phyloP scores from a whole-genome alignment of 139 green algal species.

The Marvania coccoides region DNA sequence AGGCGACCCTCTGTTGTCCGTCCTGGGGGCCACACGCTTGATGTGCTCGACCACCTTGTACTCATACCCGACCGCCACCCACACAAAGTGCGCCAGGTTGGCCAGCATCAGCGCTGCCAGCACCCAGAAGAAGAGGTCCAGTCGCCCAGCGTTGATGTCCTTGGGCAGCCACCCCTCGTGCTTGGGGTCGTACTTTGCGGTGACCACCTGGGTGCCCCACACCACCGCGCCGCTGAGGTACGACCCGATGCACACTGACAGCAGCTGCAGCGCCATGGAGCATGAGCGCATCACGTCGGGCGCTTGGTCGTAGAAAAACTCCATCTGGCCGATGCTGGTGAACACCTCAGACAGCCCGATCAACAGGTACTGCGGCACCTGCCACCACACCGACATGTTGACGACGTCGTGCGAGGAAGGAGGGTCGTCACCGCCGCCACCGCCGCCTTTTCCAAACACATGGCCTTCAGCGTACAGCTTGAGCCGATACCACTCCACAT shows the following conservation, averaged over 20 bases:
- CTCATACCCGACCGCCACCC: conserved; percentile 59
- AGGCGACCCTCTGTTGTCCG: not conserved
- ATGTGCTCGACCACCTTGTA: conserved; percentile 79
- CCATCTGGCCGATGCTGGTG: conserved; percentile 82
- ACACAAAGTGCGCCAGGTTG: conserved; percentile 56
- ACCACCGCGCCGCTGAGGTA: conserved; percentile 73
- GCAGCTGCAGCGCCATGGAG: conserved; percentile 80
- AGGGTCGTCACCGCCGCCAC: not conserved
- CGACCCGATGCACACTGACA: conserved; percentile 66
- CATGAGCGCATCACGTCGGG: conserved; percentile 88
- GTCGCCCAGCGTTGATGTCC: conserved; percentile 56
- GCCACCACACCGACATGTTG: conserved; percentile 54
- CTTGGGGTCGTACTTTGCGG: not conserved
- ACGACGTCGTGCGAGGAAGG: conserved; percentile 16
- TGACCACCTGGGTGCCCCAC: conserved; percentile 19
- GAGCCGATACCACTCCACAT: conserved; percentile 62
- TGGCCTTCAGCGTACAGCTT: conserved; percentile 25
- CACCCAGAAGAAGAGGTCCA: conserved; percentile 76
- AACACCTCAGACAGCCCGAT: conserved; percentile 79
- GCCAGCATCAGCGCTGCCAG: conserved; percentile 51
- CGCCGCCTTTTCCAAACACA: not conserved
- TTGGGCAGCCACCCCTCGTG: conserved; percentile 42
- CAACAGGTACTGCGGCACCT: conserved; percentile 78
- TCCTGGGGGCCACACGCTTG: conserved; percentile 3
- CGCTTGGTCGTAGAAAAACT: conserved; percentile 95